These are phyloP conservation scores for Solanum chaucha DNA, from an alignment of 257 asterid species.

Conservation along the genomic window DNA sequence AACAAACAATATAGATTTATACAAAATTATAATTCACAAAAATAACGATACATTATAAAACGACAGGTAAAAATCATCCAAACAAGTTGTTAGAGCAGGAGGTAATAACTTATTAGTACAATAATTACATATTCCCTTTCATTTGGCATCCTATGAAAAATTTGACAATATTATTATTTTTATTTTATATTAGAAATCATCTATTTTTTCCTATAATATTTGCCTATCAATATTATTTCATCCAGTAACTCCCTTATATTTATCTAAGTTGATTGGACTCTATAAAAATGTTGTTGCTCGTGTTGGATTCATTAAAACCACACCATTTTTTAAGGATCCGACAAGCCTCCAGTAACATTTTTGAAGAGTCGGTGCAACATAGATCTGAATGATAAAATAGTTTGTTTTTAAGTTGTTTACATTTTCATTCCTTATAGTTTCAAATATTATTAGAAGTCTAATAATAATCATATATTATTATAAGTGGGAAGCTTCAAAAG, in stretches of 20 bases:
- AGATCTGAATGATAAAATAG: neutral
- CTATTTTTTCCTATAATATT: neutral
- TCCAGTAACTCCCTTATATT: neutral
- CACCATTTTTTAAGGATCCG: no score
- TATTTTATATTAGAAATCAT: neutral
- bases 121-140: neutral
- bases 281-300: neutral
- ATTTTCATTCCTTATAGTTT: neutral
- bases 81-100: neutral
- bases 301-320: no score
- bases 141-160: neutral
- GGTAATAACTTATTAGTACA: neutral
- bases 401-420: neutral
- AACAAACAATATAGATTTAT: neutral
- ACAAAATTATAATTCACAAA: neutral
- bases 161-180: neutral
- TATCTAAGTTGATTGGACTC: no score
- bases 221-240: neutral
- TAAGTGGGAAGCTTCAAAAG: no score
- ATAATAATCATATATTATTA: neutral
- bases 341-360: accelerated
- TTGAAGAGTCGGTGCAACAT: neutral
- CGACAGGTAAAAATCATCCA: neutral
- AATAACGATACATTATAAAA: neutral
- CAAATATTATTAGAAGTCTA: neutral